phyloP scores from a whole-genome alignment of 495 filamentous ascomycete genomes.

The Aspergillus asperescens region DNA sequence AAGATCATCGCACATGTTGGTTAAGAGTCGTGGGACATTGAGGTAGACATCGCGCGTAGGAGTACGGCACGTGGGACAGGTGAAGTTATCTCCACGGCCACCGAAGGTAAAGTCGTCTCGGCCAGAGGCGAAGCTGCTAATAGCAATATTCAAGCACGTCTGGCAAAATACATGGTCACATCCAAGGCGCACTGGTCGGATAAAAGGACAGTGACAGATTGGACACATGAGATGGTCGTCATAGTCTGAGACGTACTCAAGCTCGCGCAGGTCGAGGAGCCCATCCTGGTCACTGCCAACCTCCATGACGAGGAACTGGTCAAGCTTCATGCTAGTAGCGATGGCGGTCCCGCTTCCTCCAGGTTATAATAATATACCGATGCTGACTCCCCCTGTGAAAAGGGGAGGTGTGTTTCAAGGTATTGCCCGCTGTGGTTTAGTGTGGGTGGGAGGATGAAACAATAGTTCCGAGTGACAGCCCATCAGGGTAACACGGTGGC shows the following conservation, averaged over 20 bases:
- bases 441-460: slow-evolving; percentile 19
- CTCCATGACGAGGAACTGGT: slow-evolving; percentile 35
- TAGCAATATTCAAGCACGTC: slow-evolving; percentile 60
- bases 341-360: neutral
- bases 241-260: slow-evolving; percentile 63
- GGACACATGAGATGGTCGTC: slow-evolving; percentile 79
- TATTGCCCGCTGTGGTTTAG: slow-evolving; percentile 18
- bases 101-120: slow-evolving; percentile 40
- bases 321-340: slow-evolving; percentile 27
- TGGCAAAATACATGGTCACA: slow-evolving; percentile 78
- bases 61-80: slow-evolving; percentile 44
- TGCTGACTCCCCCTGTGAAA: neutral
- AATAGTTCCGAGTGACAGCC: slow-evolving; percentile 18
- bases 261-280: slow-evolving; percentile 57
- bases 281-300: slow-evolving; percentile 25
- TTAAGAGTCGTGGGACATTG: slow-evolving; percentile 49
- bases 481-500: slow-evolving; percentile 24
- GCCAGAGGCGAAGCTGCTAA: slow-evolving; percentile 37
- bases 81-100: no score
- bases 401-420: slow-evolving; percentile 8
- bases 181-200: slow-evolving; percentile 62
- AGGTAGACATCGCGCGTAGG: slow-evolving; percentile 33
- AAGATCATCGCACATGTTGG: slow-evolving; percentile 70
- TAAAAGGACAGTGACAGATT: slow-evolving; percentile 73
- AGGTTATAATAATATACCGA: neutral